A percentile compares a stretch with the other conserved stretches of the same genome.
These are phyloP conservation scores for Chamaenerion angustifolium DNA, from an alignment of 345 rosid species.

Conservation along the genomic window DNA sequence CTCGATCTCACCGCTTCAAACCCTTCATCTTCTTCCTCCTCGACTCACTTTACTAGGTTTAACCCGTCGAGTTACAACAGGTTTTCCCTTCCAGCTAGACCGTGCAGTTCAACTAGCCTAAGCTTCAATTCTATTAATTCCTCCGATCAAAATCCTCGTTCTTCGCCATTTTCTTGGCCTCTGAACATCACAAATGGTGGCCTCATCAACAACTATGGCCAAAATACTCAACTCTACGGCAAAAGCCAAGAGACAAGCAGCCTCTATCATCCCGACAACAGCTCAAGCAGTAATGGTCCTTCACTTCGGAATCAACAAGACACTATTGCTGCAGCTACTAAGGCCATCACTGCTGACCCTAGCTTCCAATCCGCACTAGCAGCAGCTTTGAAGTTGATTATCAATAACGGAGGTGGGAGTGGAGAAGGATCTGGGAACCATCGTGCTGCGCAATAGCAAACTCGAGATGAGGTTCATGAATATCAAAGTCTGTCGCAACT, in stretches of 20 bases:
- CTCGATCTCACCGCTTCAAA: conserved; percentile 43
- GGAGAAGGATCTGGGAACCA: conserved; percentile 5
- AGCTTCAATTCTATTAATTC: conserved; percentile 4
- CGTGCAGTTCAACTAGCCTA: conserved; percentile 7
- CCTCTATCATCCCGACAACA: conserved; percentile 12
- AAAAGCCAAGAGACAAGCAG: neutral
- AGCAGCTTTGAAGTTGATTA: conserved; percentile 26
- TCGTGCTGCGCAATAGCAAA: neutral
- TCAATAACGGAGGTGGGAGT: conserved; percentile 7
- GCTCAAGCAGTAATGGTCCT: conserved; percentile 4
- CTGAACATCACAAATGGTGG: neutral
- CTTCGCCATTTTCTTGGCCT: conserved; percentile 7
- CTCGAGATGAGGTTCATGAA: neutral
- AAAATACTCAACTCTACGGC: conserved; percentile 3
- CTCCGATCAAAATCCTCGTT: conserved; percentile 3
- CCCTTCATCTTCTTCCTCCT: conserved; percentile 13
- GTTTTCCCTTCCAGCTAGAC: conserved; percentile 1
- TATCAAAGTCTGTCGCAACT: neutral
- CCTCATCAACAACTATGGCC: neutral
- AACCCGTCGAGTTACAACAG: conserved; percentile 3
- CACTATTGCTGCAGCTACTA: conserved; percentile 25
- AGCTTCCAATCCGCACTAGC: conserved; percentile 27
- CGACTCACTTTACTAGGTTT: conserved; percentile 9
- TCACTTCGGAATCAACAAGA: conserved; percentile 7
- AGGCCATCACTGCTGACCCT: conserved; percentile 33